Percentiles rank a stretch among this genome's conserved stretches.
Conservation (phyloP, 495 filamentous ascomycete genomes). For the Xylaria bambusicola region DNA sequence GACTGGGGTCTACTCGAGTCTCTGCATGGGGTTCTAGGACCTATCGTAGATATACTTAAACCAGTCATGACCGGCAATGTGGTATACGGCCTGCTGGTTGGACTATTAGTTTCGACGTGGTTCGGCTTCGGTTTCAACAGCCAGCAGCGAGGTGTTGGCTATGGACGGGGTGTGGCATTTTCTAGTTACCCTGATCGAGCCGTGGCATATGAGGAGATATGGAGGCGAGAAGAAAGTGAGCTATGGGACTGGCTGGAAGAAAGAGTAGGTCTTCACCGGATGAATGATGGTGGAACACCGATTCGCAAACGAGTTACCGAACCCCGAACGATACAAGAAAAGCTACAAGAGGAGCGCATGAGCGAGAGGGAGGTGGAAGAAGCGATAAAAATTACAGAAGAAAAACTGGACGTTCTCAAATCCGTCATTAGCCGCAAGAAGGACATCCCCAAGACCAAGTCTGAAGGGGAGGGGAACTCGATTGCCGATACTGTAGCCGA, state of each 20-base stretch:
- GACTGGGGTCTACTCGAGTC: constrained; percentile 85
- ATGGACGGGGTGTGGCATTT: constrained; percentile 38
- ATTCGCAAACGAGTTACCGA: constrained; percentile 44
- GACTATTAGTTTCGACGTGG: constrained; percentile 59
- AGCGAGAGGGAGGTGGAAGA: constrained; percentile 78
- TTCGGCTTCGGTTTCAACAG: constrained; percentile 50
- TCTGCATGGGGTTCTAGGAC: constrained; percentile 66
- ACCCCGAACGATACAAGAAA: constrained; percentile 52
- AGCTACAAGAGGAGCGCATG: constrained; percentile 70
- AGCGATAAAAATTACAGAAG: constrained; percentile 82
- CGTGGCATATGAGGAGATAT: constrained; percentile 91
- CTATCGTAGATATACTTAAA: constrained; percentile 67
- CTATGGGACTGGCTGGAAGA: constrained; percentile 98
- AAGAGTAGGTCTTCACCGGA: constrained; percentile 72
- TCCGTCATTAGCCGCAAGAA: constrained; percentile 64
- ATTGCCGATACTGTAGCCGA: constrained; percentile 17
- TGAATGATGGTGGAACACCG: constrained; percentile 46
- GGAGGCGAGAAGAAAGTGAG: constrained; percentile 85
- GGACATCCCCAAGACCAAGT: constrained; percentile 21
- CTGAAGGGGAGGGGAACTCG: constrained; percentile 17
- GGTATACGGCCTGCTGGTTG: constrained; percentile 60
- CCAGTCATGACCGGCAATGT: constrained; percentile 74
- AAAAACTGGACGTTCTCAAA: constrained; percentile 75
- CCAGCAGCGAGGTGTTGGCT: constrained; percentile 36
- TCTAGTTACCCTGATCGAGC: constrained; percentile 63